phyloP scores from a whole-genome alignment of 129 eudicot genomes.

The Flaveria bidentis region DNA sequence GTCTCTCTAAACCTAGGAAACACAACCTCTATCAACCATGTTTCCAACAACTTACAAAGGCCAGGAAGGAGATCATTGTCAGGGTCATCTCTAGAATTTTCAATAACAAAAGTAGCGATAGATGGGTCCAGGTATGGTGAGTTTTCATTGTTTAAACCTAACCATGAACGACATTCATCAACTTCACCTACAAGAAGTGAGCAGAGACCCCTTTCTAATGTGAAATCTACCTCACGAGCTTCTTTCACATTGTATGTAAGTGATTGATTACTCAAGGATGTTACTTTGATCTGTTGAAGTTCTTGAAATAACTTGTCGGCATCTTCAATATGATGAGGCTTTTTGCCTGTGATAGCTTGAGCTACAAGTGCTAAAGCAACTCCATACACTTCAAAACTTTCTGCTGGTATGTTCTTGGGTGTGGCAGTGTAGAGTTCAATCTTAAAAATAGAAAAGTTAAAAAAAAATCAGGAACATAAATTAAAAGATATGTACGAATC shows the following conservation, averaged over 20 bases:
- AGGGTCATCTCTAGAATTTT: conserved; percentile 68
- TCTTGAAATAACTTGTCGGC: conserved; percentile 87
- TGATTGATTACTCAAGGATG: conserved; percentile 51
- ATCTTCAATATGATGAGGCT: conserved; percentile 83
- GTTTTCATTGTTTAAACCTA: conserved; percentile 70
- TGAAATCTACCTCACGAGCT: conserved; percentile 73
- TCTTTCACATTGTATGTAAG: conserved; percentile 44
- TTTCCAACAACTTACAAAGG: conserved; percentile 83
- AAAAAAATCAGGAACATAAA: conserved; percentile 5
- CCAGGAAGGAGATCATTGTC: conserved; percentile 90
- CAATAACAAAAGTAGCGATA: conserved; percentile 66
- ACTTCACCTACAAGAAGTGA: conserved; percentile 91
- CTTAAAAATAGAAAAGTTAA: conserved; percentile 33
- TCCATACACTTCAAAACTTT: conserved; percentile 89
- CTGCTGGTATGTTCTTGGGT: conserved; percentile 88
- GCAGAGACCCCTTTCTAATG: conserved; percentile 91
- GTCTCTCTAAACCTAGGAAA: conserved; percentile 94
- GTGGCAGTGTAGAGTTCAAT: conserved; percentile 86
- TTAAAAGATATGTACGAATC: not conserved
- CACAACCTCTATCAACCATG: conserved; percentile 95
- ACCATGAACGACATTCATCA: conserved; percentile 87
- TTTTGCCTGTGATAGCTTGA: conserved; percentile 80
- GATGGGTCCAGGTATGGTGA: conserved; percentile 87
- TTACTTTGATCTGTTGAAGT: conserved; percentile 82
- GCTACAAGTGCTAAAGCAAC: conserved; percentile 95